Conservation (phyloP, 2,329 filamentous ascomycete species). For the Mycocentrospora acerina region DNA sequence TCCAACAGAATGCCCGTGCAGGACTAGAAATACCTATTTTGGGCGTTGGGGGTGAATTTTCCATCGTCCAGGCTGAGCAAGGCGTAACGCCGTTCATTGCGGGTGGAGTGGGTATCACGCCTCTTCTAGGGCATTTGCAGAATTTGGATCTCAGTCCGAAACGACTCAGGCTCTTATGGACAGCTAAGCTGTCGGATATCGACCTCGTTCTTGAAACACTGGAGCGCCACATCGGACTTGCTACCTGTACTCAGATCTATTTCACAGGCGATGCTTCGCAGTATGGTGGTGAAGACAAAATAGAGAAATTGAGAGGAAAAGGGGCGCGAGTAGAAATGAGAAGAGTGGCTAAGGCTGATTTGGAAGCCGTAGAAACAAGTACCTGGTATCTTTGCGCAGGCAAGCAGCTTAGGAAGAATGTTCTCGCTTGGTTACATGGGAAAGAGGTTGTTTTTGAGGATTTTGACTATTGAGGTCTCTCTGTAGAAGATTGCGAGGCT, state of each 20-base stretch:
- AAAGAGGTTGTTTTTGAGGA: slow-evolving; percentile 53
- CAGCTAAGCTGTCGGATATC: slow-evolving; percentile 62
- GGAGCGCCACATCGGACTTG: slow-evolving; percentile 54
- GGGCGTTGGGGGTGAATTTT: slow-evolving; percentile 71
- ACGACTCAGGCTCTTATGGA: slow-evolving; percentile 67
- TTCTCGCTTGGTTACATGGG: slow-evolving; percentile 53
- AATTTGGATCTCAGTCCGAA: slow-evolving; percentile 7
- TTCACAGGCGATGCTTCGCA: slow-evolving; percentile 55
- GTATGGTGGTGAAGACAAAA: slow-evolving; percentile 29
- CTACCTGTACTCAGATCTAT: slow-evolving; percentile 59
- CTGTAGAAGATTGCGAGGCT: no score
- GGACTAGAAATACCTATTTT: slow-evolving; percentile 65
- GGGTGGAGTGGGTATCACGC: slow-evolving; percentile 81
- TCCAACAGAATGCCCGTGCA: slow-evolving; percentile 55
- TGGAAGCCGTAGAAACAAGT: slow-evolving; percentile 33
- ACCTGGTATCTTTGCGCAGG: slow-evolving; percentile 64
- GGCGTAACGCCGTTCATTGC: slow-evolving; percentile 64
- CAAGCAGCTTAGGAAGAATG: slow-evolving; percentile 49
- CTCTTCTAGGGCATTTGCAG: slow-evolving; percentile 68
- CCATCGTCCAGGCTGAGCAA: slow-evolving; percentile 38
- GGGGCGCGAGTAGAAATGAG: slow-evolving; percentile 45
- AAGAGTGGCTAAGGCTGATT: slow-evolving; percentile 52
- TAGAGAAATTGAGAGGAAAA: slow-evolving; percentile 29
- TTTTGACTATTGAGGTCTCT: slow-evolving; percentile 50
- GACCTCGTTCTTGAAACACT: slow-evolving; percentile 64